Percentiles rank a stretch among this genome's conserved stretches.
Conservation (phyloP, 495 filamentous ascomycete species). For the Aspergillus egyptiacus region DNA sequence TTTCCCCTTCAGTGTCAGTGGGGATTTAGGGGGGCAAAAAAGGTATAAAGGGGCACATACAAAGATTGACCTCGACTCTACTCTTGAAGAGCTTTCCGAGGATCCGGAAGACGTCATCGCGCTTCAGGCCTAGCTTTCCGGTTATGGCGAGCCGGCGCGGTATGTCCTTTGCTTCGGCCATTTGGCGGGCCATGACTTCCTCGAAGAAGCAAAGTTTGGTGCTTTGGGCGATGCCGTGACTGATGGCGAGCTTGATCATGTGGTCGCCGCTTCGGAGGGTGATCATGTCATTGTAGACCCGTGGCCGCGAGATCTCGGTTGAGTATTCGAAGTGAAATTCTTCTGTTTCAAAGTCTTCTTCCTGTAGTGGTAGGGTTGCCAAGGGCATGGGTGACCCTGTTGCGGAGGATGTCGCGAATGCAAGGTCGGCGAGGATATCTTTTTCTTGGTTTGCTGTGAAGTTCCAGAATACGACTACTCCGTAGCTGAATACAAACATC, state of each 20-base stretch:
- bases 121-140: constrained; percentile 83
- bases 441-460: constrained; percentile 94
- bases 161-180: constrained; percentile 86
- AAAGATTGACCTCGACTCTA: constrained; percentile 95
- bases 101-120: constrained; percentile 88
- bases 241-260: constrained; percentile 98
- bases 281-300: constrained; percentile 99
- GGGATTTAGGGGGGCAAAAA: too few relatives aligned
- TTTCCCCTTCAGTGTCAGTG: not conserved
- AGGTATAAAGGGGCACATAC: constrained; percentile 56
- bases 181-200: constrained; percentile 90
- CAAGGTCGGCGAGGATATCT: constrained; percentile 90
- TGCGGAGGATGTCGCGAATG: constrained; percentile 65
- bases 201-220: constrained; percentile 97
- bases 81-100: constrained; percentile 86
- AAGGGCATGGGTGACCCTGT: constrained; percentile 51
- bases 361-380: constrained; percentile 63
- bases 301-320: constrained; percentile 69
- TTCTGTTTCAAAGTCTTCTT: constrained; percentile 93
- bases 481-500: constrained; percentile 97
- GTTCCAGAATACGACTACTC: constrained; percentile 98
- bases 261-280: constrained; percentile 90
- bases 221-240: constrained; percentile 94
- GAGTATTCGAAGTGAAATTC: constrained; percentile 99
- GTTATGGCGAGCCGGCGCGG: constrained; percentile 83